Evolutionary conservation across 768 basidiomycete genomes (phyloP), one percentile per base, ranked within the genome.

Genomic region (Hydnomerulius pinastri): DNA sequence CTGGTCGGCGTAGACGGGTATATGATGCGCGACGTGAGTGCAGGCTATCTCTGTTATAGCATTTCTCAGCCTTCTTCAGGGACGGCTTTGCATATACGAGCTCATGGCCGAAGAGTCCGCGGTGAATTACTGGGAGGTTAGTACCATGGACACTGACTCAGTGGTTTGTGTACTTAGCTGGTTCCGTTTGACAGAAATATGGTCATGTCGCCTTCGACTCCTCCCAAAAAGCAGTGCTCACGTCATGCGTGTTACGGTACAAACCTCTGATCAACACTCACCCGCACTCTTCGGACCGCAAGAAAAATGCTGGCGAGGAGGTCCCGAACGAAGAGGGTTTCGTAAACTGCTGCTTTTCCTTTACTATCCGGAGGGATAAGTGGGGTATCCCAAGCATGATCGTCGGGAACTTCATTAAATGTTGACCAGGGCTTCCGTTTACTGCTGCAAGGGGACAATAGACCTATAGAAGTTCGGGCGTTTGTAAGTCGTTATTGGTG

Each of bases 91-190:
- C 62, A 97, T 99, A 49, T 98, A 97, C 70, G 96, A 98, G 68
- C 80, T 98, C 41, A 97, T 99, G 95, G 89, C 94, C 1, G 96
- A 99, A 68, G 94, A 96, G 65, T 88, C 86, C 1, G 93, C 94
- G 3, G 94, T 97, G 35, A 93, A 95, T 65, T 98, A 97, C 62
- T 98, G 93, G 92, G 95, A 98, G 84, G 92, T 88, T 29, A 35
- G 79, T 59, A 18, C 36, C 5, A 17, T 30, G 27, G 6, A 18
- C 23, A 23, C n/a, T 25, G 13, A n/a, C 1, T 40, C 11, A 20
- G 35, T 28, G 10, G 9, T n/a, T n/a, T n/a, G n/a, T 7, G 20
- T 11, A 17, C 18, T 2, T 48, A 11, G 25, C 17, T 15, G 23
- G 21, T 28, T 6, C 39, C 29, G 6, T 17, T 8, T n/a, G 33